These are phyloP conservation scores for Leptographium wingfieldii DNA, from an alignment of 2,329 filamentous ascomycete species.

Conservation along the genomic window DNA sequence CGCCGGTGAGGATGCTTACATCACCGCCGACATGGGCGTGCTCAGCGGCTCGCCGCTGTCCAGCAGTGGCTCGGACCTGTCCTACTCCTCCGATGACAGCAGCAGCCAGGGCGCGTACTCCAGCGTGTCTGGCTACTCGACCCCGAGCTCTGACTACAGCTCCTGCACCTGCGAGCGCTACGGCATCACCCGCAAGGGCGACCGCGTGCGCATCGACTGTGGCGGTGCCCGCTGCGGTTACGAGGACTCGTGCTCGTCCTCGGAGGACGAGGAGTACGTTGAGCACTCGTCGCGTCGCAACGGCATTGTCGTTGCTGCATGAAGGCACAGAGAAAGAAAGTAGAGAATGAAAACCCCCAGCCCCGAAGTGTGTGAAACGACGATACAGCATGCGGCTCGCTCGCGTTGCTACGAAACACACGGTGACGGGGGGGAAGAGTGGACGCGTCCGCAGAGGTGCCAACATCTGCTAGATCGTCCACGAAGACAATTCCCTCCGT, in stretches of 20 bases:
- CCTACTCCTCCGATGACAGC: slow-evolving; percentile 61
- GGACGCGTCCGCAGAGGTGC: not conserved
- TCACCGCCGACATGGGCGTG: slow-evolving; percentile 39
- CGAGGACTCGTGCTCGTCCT: slow-evolving; percentile 60
- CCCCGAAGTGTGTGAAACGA: not conserved
- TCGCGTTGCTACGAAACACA: not conserved
- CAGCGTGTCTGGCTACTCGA: slow-evolving; percentile 66
- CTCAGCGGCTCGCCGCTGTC: slow-evolving; percentile 45
- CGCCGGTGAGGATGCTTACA: slow-evolving; percentile 20
- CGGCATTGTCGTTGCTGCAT: slow-evolving; percentile 44
- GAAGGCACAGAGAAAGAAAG: slow-evolving; percentile 4
- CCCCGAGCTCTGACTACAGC: slow-evolving; percentile 60
- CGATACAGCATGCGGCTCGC: not conserved
- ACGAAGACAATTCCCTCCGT: not conserved
- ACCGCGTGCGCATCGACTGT: slow-evolving; percentile 93
- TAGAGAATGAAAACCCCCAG: not conserved
- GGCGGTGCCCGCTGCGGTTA: slow-evolving; percentile 80
- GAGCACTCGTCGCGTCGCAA: slow-evolving; percentile 41
- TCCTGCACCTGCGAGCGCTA: slow-evolving; percentile 91
- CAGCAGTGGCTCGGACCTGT: slow-evolving; percentile 51
- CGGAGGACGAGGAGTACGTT: slow-evolving; percentile 45
- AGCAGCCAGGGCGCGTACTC: slow-evolving; percentile 47
- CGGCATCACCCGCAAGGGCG: slow-evolving; percentile 85
- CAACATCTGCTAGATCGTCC: not conserved
- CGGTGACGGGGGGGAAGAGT: not conserved